Percentiles rank a stretch among this genome's conserved stretches.
phyloP scores from a whole-genome alignment of 371 early-diverging fungal species.

The Syncephalastrum sp. region DNA sequence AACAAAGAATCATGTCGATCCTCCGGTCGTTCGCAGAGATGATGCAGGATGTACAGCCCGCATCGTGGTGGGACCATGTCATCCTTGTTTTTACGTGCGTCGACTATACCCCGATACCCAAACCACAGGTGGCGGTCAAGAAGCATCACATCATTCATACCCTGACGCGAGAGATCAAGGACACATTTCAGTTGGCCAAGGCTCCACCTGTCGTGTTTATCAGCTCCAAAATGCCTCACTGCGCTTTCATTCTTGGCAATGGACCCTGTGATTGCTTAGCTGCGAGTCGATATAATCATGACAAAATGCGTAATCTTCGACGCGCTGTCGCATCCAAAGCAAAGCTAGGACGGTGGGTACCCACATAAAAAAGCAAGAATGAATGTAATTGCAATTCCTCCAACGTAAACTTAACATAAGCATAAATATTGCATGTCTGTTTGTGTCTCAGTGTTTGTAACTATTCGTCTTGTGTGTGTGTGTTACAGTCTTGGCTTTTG shows the following conservation, averaged over 20 bases:
- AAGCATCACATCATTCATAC: conserved; percentile 21
- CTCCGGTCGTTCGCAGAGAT: conserved; percentile 42
- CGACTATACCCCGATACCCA: conserved; percentile 27
- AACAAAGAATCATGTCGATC: conserved; percentile 30
- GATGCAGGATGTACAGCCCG: conserved; percentile 43
- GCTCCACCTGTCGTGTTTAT: conserved; percentile 29
- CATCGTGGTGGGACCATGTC: conserved; percentile 50
- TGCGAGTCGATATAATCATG: conserved; percentile 21
- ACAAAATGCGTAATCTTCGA: conserved; percentile 26
- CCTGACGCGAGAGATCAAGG: conserved; percentile 20
- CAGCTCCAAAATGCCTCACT: conserved; percentile 20
- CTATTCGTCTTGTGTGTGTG: no score
- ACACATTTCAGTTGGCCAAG: conserved; percentile 12
- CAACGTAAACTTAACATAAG: no score
- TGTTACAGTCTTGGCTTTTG: no score
- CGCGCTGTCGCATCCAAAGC: conserved; percentile 6
- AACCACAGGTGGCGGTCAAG: conserved; percentile 13
- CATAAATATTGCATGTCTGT: no score
- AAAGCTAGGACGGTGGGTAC: not conserved
- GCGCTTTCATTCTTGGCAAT: conserved; percentile 18
- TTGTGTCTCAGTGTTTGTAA: no score
- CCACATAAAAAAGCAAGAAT: no score
- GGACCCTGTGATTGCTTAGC: conserved; percentile 26
- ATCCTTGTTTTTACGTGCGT: conserved; percentile 53
- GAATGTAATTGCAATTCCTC: no score